These are phyloP conservation scores for Cantharellus anzutake DNA, from an alignment of 768 basidiomycete genomes.

Conservation along the genomic window DNA sequence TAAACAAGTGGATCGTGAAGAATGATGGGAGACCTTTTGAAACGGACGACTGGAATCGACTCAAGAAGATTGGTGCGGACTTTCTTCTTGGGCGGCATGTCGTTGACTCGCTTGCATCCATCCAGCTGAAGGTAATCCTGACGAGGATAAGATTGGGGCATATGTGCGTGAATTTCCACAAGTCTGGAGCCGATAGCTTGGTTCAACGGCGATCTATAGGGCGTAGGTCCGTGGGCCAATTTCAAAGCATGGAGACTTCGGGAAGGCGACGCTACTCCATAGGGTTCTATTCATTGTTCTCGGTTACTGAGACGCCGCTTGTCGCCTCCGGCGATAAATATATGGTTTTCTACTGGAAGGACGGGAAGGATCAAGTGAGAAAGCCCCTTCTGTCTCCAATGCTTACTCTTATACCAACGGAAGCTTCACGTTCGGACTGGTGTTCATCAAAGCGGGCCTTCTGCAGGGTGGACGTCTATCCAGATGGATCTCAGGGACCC, in stretches of 20 bases:
- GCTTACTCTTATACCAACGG: neutral
- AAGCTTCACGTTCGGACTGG: constrained; percentile 76
- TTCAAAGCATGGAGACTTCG: too few relatives aligned
- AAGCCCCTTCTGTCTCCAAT: neutral
- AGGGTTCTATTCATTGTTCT: constrained; percentile 17
- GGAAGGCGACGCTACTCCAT: neutral
- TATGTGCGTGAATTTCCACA: constrained; percentile 26
- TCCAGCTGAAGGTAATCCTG: constrained; percentile 79
- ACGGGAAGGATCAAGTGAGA: constrained; percentile 58
- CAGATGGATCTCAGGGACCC: constrained; percentile 76
- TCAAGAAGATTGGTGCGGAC: constrained; percentile 65
- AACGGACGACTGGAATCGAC: constrained; percentile 70
- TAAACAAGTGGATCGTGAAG: constrained; percentile 65
- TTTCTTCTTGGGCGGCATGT: constrained; percentile 1
- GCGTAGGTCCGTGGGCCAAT: too few relatives aligned
- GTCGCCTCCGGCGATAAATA: constrained; percentile 44
- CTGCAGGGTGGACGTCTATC: constrained; percentile 59
- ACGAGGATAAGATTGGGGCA: constrained; percentile 91
- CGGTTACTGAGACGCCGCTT: constrained; percentile 17
- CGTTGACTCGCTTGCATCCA: constrained; percentile 2
- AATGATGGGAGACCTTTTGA: constrained; percentile 77
- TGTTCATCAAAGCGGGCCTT: constrained; percentile 18
- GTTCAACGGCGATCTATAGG: too few relatives aligned
- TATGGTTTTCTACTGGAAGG: constrained; percentile 97
- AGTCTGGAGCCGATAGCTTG: too few relatives aligned